Evolutionary conservation across 805 yeast genomes (phyloP), one percentile per base, ranked within the genome.

Genomic region (Lachancea thermotolerans): DNA sequence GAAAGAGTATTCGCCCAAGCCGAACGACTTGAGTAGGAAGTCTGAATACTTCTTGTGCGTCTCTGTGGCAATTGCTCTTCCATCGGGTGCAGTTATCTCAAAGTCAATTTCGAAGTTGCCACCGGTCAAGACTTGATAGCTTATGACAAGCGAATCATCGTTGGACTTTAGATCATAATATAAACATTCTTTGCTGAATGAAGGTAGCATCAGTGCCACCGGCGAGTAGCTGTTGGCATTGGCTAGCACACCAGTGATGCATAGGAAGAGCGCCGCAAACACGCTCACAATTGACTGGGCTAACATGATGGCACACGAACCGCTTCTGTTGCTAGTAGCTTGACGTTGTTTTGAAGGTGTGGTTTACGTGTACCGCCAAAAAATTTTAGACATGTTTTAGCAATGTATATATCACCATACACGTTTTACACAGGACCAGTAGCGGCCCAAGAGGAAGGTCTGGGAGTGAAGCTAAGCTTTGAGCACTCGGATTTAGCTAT

Each of bases 51-150:
- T 78, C 59, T 77, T 76, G 56, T 79, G 79, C 49, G 70, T 68
- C 51, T 78, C 83, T 25, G 67, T 49, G 42, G 71, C 71, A 49
- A 79, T 65, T 10, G 69, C 59, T 37, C 70, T 65, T 17, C 78
- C 79, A 39, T 62, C 68, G 31, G 86, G 85, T 43, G 76, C 71
- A 42, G 69, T 75, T 50, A 81, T 77, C 47, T 73, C 71, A 59
- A 79, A 81, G 58, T 81, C 84, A 44, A 81, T 75, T 59, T 81
- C 85, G 54, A 79, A 81, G 45, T 79, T 72, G 14, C 86, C 86
- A 49, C 86, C 86, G 41, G 77, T 73, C 54, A 80, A 73, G 44
- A 81, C 86, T 57, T 71, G 75, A 45, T 71, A 71, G 37, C 70
- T 64, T 8, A 70, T 66, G 12, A 67, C 65, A n/a, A 71, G 47